A percentile compares a stretch with the other conserved stretches of the same genome.
These are phyloP conservation scores for Clonostachys solani DNA, from an alignment of 2,329 filamentous ascomycete species.

Conservation along the genomic window DNA sequence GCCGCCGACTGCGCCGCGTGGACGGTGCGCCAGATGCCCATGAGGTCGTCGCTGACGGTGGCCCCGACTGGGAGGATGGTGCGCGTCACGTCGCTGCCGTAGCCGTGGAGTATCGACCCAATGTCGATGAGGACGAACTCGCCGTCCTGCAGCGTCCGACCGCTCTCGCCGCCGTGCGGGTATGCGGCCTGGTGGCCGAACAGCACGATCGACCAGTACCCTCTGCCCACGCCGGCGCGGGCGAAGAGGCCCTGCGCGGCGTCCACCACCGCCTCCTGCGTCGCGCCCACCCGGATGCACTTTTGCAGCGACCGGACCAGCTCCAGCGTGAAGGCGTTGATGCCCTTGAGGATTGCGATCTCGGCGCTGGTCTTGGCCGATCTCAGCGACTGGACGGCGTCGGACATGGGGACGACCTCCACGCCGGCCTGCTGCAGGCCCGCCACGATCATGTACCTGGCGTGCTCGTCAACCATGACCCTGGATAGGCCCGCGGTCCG, in stretches of 20 bases:
- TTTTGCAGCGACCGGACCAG: slow-evolving; percentile 52
- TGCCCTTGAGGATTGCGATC: slow-evolving; percentile 52
- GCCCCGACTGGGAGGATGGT: no score
- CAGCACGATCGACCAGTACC: slow-evolving; percentile 61
- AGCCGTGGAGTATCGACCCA: slow-evolving; percentile 19
- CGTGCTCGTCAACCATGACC: slow-evolving; percentile 64
- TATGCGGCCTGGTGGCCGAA: slow-evolving; percentile 53
- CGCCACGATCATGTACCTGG: slow-evolving; percentile 58
- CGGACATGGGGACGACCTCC: slow-evolving; percentile 46
- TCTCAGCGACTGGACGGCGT: slow-evolving; percentile 51
- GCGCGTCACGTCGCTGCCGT: background rate
- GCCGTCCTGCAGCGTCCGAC: slow-evolving; percentile 44
- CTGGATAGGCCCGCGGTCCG: slow-evolving; percentile 14
- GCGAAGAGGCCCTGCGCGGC: slow-evolving; percentile 19
- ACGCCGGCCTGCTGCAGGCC: slow-evolving; percentile 51
- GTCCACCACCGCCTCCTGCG: slow-evolving; percentile 50
- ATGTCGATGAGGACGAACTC: slow-evolving; percentile 61
- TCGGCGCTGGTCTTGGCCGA: slow-evolving; percentile 54
- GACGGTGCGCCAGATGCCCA: slow-evolving; percentile 51
- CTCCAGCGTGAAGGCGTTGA: slow-evolving; percentile 60
- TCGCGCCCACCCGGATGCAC: slow-evolving; percentile 52
- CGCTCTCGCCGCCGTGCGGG: slow-evolving; percentile 48
- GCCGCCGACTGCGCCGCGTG: slow-evolving; percentile 58
- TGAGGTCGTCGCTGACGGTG: no score
- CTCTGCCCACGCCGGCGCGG: slow-evolving; percentile 15